Evolutionary conservation across 768 basidiomycete species (phyloP).

Genomic region (Pluteus cervinus): DNA sequence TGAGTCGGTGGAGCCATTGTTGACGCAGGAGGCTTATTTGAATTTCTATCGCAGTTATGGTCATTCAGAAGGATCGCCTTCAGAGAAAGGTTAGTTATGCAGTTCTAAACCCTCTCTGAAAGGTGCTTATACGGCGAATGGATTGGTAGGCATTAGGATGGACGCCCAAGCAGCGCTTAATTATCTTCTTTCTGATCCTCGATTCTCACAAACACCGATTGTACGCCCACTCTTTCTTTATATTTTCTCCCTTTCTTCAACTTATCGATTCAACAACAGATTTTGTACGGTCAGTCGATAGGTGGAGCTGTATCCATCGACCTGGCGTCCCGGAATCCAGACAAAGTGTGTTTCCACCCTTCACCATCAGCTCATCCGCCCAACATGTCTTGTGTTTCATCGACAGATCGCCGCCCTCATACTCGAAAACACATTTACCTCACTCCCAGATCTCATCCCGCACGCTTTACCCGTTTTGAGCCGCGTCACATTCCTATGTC

Average conservation of each 20-base stretch:
- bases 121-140: too few species aligned
- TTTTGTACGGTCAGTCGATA: slow-evolving; percentile 81
- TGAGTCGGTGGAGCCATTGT: slow-evolving; percentile 27
- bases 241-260: neutral
- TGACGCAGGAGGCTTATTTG: slow-evolving; percentile 1
- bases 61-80: slow-evolving; percentile 78
- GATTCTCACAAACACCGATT: slow-evolving; percentile 60
- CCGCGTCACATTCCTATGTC: slow-evolving; percentile 73
- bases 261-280: slow-evolving; percentile 36
- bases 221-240: slow-evolving; percentile 30
- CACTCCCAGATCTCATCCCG: slow-evolving; percentile 78
- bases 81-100: slow-evolving; percentile 60
- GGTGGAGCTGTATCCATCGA: slow-evolving; percentile 93
- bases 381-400: slow-evolving; percentile 1
- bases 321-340: slow-evolving; percentile 72
- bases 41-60: slow-evolving; percentile 60
- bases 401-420: slow-evolving; percentile 69
- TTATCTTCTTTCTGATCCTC: slow-evolving; percentile 58
- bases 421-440: slow-evolving; percentile 92
- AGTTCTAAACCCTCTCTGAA: neutral
- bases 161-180: slow-evolving; percentile 85
- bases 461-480: slow-evolving; percentile 67
- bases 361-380: neutral
- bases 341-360: slow-evolving; percentile 40
- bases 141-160: slow-evolving; percentile 71